Evolutionary conservation across 177 flowering plant genomes (phyloP), one percentile per base, ranked within the genome.

Genomic region (Telopea speciosissima): DNA sequence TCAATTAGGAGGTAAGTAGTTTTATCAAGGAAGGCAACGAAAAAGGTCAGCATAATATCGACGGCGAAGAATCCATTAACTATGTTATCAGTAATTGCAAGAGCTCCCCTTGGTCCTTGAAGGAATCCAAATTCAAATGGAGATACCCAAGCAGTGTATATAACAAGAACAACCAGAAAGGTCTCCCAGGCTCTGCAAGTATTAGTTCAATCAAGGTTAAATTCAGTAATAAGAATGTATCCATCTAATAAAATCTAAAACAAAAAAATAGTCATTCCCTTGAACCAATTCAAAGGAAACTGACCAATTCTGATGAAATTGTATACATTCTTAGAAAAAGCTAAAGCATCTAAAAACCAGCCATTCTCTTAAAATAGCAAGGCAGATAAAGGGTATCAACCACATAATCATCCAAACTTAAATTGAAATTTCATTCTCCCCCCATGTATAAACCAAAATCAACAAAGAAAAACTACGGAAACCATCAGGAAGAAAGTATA

Each of bases 51-150:
- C 49, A 89, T 12, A 36, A 93, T 91, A 71, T 95, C 99, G 17
- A 89, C 68, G n/a, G 91, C 92, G 65, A 95, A 93, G 80, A 95
- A 95, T 16, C 80, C 92, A 75, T 95, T 90, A 66, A 90, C 96
- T n/a, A 93, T 84, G 66, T 95, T 95, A 63, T 95, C 99, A 4
- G 74, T 59, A 6, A 88, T 72, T 11, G 92, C 63, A 0, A 91
- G 82, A 13, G 81, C 82, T 62, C 73, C 79, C 26, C 64, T 21
- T 25, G 91, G 89, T 49, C 76, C 80, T 8, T 71, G 61, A 25
- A 93, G 81, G 79, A 95, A 95, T 0, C 92, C 97, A 61, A 90
- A 87, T 72, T 95, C 98, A 69, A 89, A 95, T 8, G 98, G 97
- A 12, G 93, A 93, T 5, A 82, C 97, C 99, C 99, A 95, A 67